Evolutionary conservation across 192 early-diverging fungal genomes (phyloP), one percentile per base, ranked within the genome.

Genomic region (Podila epicladia): DNA sequence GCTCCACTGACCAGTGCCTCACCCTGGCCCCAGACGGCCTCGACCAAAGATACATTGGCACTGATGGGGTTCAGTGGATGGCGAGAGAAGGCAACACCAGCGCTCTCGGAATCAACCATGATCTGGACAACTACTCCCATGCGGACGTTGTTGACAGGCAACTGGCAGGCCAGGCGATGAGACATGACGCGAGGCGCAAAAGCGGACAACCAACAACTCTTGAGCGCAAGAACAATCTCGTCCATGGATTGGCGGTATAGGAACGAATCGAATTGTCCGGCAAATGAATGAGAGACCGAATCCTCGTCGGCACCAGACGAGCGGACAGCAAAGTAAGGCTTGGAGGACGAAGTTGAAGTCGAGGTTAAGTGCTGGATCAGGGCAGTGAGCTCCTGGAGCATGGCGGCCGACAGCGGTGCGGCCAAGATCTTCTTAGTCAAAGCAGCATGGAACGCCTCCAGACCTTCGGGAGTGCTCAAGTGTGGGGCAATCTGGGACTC

Each of bases 211-310:
- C 80, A 87, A 62, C 86, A 87, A 37, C 72, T 84, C 50, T 82
- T 72, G 28, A 80, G 67, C 1, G 86, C 86, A 13, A 57, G 60
- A 15, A 87, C 35, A 62, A 87, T 79, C 28, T 71, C 73, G 22
- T 82, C 73, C 62, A 82, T 82, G 1, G 83, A 82, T 31, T 71
- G 69, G 29, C 87, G 72, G 62, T 87, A 87, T 26, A 87, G 62
- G 72, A 83, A 87, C 13, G 82, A 85, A n/a, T 87, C 86, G 41
- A 87, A 86, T 62, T 87, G 86, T n/a, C 86, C 86, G 19, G 86
- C 86, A 50, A 87, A 87, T 13, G 83, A 85, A 29, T 86, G 86
- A 6, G 82, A 82, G 13, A 85, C 86, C 5, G 87, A 72, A 59
- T 87, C 86, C 69, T 87, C 86, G 22, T 86, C 86, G 28, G 86